Evolutionary conservation across 2,329 filamentous ascomycete genomes (phyloP), one percentile per base, ranked within the genome.

Genomic region (Aspergillus vadensis): DNA sequence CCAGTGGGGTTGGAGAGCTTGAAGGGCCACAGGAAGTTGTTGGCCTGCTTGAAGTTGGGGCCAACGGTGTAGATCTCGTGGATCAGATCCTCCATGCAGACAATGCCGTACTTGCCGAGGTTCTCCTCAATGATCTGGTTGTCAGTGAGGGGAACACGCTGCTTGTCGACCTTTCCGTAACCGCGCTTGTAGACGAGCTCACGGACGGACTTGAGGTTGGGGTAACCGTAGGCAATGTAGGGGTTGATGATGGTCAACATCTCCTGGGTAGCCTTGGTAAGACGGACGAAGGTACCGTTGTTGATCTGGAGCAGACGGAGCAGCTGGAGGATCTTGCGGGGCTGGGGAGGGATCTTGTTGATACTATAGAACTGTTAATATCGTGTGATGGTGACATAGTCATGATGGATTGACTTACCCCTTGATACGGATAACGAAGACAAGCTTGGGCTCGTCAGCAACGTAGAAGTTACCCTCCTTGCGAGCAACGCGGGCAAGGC

Each of bases 291-390:
- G 82, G 97, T 92, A 82, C 94, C 95, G 82, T 97, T 98, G 91
- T 99, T 99, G 91, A 99, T 99, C 87, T 99, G 95, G 76, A 99
- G 90, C 70, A 99, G 92, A 86, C 95, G 94, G 80, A 99, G 93
- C 65, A 99, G 91, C 85, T 99, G 95, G 75, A 99, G 89, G 78
- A 97, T 98, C 90, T 99, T 99, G 87, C 95, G 93, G 83, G 96
- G 96, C 91, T 99, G 98, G 75, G 95, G 95, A 80, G 96, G 89
- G 76, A 99, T 98, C 91, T 99, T 99, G 91, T 98, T 98, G 92
- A 99, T 98, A 96, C 94, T 89, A 66, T 50, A 12, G n/a, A 27
- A 3, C 23, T 57, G 66, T 66, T 53, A 69, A 60, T 36, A 32
- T 27, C 25, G 2, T 25, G 2, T 25, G 1, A 8, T 25, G 7